Evolutionary conservation across 2,329 filamentous ascomycete genomes (phyloP), one percentile per base, ranked within the genome.

Genomic region (Clarireedia monteithiana): DNA sequence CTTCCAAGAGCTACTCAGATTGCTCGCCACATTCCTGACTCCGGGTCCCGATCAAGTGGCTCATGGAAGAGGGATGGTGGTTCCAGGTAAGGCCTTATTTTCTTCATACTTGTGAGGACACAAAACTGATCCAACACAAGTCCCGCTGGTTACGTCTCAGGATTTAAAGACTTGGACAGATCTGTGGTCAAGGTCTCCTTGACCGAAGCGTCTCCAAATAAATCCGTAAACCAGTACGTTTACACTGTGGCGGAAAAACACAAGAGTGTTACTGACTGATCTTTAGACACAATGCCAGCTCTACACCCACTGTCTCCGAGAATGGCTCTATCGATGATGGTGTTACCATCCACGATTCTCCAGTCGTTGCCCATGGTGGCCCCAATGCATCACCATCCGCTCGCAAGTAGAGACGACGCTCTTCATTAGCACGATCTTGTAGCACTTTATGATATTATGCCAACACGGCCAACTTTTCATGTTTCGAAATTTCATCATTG

Each of bases 111-210:
- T 12, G 14, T 24, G 20, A 17, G 36, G 10, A 50, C 27, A n/a
- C 10, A 44, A 23, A 42, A 26, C 26, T 55, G 30, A 55, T 39
- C n/a, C 34, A 6, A 27, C 15, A 24, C 9, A 48, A 66, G 62
- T 50, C 62, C 60, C 51, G 42, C 57, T 58, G 59, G 57, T 20
- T 59, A 61, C 3, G 55, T 62, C 44, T 48, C 62, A 23, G 58
- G 55, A 34, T 70, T 69, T 60, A 70, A 69, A 60, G 66, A 70
- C 46, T 58, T 67, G 53, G 65, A 67, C 55, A 62, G 63, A 40
- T 60, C 62, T 20, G 52, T 59, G 38, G 45, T 60, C 9, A 68
- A 67, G 60, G 59, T 65, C 27, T 62, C 64, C 14, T 45, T 64
- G 53, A 62, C 59, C 48, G 63, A 68, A 50, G 59, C 62, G 34